Conservation (phyloP, 768 basidiomycete genomes). For the Agrocybe pediades region DNA sequence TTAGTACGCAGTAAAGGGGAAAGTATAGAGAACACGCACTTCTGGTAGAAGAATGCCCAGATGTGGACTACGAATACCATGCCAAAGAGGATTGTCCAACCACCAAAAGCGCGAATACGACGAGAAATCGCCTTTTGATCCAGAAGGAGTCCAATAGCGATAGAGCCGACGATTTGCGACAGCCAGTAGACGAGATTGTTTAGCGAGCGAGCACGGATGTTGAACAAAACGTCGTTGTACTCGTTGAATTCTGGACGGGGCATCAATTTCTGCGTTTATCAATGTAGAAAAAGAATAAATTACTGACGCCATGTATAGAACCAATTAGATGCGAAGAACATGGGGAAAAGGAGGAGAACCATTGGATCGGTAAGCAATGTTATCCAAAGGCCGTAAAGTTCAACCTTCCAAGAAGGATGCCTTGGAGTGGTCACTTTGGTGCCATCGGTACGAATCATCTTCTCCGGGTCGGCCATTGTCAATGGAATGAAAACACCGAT, state of each 20-base stretch:
- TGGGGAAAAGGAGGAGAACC: slow-evolving; percentile 78
- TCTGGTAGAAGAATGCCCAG: slow-evolving; percentile 81
- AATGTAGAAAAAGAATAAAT: background rate
- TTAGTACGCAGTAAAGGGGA: background rate
- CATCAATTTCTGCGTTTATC: background rate
- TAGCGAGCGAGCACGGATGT: slow-evolving; percentile 74
- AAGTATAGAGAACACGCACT: slow-evolving; percentile 36
- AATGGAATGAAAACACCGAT: slow-evolving; percentile 72
- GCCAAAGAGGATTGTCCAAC: slow-evolving; percentile 61
- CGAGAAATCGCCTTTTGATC: slow-evolving; percentile 58
- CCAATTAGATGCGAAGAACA: slow-evolving; percentile 86
- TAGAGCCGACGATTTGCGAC: slow-evolving; percentile 74
- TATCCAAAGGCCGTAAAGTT: slow-evolving; percentile 69
- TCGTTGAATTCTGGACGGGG: slow-evolving; percentile 70
- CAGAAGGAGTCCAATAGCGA: slow-evolving; percentile 69
- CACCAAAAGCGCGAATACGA: slow-evolving; percentile 69
- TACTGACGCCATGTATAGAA: slow-evolving; percentile 83
- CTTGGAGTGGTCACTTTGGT: slow-evolving; percentile 61
- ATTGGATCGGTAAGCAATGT: slow-evolving; percentile 70
- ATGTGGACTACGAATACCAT: slow-evolving; percentile 71
- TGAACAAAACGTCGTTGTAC: slow-evolving; percentile 79
- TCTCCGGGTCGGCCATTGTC: slow-evolving; percentile 70
- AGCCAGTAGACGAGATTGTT: slow-evolving; percentile 84
- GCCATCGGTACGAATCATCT: slow-evolving; percentile 76
- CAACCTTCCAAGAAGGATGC: slow-evolving; percentile 78